Evolutionary conservation across 805 yeast species (phyloP).

Genomic region (Pichia californica): DNA sequence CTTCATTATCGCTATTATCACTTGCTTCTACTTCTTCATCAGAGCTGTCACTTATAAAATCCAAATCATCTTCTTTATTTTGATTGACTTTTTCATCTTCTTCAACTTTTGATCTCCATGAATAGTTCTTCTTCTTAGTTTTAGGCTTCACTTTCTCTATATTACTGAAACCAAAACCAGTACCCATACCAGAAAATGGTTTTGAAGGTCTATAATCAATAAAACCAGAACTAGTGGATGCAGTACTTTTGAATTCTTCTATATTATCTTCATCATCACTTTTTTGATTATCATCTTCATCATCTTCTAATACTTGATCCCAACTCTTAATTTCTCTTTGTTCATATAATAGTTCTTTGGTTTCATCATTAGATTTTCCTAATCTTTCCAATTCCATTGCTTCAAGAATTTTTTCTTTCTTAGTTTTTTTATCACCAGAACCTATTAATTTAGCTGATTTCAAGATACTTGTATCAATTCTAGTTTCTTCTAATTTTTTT

Average conservation of each 20-base stretch:
- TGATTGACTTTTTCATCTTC: slow-evolving; percentile 37
- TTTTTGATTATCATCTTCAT: slow-evolving; percentile 19
- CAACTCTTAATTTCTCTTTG: slow-evolving; percentile 59
- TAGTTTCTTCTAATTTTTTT: slow-evolving; percentile 61
- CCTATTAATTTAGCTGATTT: slow-evolving; percentile 77
- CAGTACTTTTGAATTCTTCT: slow-evolving; percentile 29
- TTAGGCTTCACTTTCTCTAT: slow-evolving; percentile 36
- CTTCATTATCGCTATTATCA: slow-evolving; percentile 15
- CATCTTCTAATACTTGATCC: slow-evolving; percentile 34
- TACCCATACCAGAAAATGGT: slow-evolving; percentile 43
- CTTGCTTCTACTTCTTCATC: slow-evolving; percentile 24
- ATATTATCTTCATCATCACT: slow-evolving; percentile 6
- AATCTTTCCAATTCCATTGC: slow-evolving; percentile 66
- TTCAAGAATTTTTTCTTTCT: slow-evolving; percentile 62
- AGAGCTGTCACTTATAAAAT: slow-evolving; percentile 37
- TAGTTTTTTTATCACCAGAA: slow-evolving; percentile 53
- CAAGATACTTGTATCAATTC: slow-evolving; percentile 63
- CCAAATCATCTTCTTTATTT: slow-evolving; percentile 52
- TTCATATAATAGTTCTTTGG: slow-evolving; percentile 62
- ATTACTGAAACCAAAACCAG: slow-evolving; percentile 64
- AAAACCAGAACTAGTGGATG: slow-evolving; percentile 35
- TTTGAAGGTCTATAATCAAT: slow-evolving; percentile 66
- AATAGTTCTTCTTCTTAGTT: slow-evolving; percentile 50
- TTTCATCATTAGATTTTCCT: slow-evolving; percentile 61
- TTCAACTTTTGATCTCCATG: slow-evolving; percentile 63